These are phyloP conservation scores for Epichloe sylvatica DNA, from an alignment of 2,329 filamentous ascomycete species.

Conservation along the genomic window DNA sequence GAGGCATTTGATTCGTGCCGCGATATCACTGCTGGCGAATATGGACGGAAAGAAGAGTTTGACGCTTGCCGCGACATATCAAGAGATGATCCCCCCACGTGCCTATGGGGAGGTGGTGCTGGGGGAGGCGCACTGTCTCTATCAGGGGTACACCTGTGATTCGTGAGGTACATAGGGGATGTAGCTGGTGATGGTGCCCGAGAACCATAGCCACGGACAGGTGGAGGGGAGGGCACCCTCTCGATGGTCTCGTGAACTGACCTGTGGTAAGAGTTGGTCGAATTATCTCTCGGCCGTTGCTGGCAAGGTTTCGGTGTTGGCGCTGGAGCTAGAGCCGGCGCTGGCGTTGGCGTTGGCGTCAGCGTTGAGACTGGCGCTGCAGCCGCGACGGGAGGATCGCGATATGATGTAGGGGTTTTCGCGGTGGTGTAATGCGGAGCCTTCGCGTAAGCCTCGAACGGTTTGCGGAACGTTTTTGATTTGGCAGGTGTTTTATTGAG, in stretches of 20 bases:
- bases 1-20: conserved; percentile 24
- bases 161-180: conserved; percentile 11
- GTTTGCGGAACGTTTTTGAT: conserved; percentile 49
- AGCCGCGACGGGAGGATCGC: conserved; percentile 23
- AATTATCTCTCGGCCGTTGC: conserved; percentile 9
- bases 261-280: conserved; percentile 16
- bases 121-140: conserved; percentile 64
- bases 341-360: conserved; percentile 10
- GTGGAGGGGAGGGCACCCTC: conserved; percentile 10
- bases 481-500: conserved; percentile 43
- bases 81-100: conserved; percentile 27
- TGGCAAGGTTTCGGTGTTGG: conserved; percentile 8
- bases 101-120: conserved; percentile 71
- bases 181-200: conserved; percentile 19
- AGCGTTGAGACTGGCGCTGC: conserved; percentile 7
- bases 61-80: conserved; percentile 21
- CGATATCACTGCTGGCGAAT: conserved; percentile 15
- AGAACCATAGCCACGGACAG: conserved; percentile 16
- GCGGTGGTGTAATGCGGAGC: conserved; percentile 52
- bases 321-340: background rate
- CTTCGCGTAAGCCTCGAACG: conserved; percentile 53
- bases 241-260: conserved; percentile 9
- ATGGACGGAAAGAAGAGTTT: conserved; percentile 21
- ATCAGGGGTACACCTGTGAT: conserved; percentile 14
- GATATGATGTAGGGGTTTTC: conserved; percentile 45